phyloP scores from a whole-genome alignment of 2,329 filamentous ascomycete genomes.

The Xylariaceae sp. region DNA sequence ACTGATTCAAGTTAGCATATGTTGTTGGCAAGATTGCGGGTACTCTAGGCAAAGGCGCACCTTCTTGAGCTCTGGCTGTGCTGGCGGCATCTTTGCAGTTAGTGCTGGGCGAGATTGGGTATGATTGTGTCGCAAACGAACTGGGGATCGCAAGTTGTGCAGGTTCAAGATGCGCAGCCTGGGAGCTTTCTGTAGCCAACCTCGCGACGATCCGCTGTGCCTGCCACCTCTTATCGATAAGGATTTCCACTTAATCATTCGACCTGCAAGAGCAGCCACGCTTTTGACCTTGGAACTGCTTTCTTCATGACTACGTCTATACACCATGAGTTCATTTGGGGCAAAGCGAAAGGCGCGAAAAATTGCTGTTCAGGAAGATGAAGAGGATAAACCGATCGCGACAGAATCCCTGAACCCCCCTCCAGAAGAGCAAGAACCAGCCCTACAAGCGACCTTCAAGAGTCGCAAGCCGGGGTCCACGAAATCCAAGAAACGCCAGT shows the following conservation, averaged over 20 bases:
- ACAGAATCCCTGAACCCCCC: conserved; percentile 21
- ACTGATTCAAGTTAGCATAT: conserved; percentile 51
- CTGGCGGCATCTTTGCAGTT: conserved; percentile 79
- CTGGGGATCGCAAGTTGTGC: conserved; percentile 6
- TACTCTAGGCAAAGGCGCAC: conserved; percentile 42
- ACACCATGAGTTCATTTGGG: conserved; percentile 50
- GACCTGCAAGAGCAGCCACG: too few relatives aligned
- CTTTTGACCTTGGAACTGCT: too few relatives aligned
- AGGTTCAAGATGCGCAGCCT: conserved; percentile 4
- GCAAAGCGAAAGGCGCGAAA: conserved; percentile 69
- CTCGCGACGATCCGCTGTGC: conserved; percentile 15
- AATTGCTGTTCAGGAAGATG: conserved; percentile 65
- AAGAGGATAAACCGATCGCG: conserved; percentile 45
- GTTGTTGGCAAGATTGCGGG: conserved; percentile 6
- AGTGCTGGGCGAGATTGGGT: not conserved
- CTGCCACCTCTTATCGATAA: conserved; percentile 30
- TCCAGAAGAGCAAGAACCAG: conserved; percentile 27
- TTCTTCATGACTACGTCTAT: too few relatives aligned
- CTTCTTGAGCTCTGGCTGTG: conserved; percentile 98
- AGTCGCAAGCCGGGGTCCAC: conserved; percentile 41
- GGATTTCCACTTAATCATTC: too few relatives aligned
- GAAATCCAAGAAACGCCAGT: conserved; percentile 65
- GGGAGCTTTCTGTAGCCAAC: conserved; percentile 1
- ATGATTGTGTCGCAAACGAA: conserved; percentile 1
- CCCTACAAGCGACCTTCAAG: conserved; percentile 40